phyloP scores from a whole-genome alignment of 1,284 basidiomycete species.

The Singerocomus rubriflavus region DNA sequence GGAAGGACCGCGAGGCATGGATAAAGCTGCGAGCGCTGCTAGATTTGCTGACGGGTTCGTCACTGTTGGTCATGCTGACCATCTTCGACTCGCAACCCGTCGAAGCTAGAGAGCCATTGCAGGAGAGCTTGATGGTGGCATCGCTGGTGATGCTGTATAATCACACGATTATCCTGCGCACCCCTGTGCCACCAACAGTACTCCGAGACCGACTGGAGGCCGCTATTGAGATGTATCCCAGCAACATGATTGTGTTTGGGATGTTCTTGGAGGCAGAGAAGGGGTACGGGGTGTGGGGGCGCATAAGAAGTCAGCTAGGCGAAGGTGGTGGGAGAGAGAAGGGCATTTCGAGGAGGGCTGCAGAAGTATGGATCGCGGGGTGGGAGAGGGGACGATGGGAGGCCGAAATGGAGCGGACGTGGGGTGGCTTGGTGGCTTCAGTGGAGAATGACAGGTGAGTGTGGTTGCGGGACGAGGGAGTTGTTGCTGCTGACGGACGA shows the following conservation, averaged over 20 bases:
- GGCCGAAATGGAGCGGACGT: slow-evolving; percentile 64
- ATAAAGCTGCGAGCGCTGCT: slow-evolving; percentile 60
- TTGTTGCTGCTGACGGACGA: slow-evolving; percentile 12
- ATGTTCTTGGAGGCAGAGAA: slow-evolving; percentile 78
- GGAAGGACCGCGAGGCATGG: slow-evolving; percentile 62
- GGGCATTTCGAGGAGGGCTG: slow-evolving; percentile 53
- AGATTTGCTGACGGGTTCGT: slow-evolving; percentile 53
- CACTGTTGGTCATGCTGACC: slow-evolving; percentile 40
- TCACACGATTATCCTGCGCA: slow-evolving; percentile 52
- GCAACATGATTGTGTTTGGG: slow-evolving; percentile 72
- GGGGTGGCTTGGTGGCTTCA: slow-evolving; percentile 58
- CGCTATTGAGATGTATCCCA: slow-evolving; percentile 60
- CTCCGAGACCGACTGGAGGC: slow-evolving; percentile 57
- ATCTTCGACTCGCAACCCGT: slow-evolving; percentile 47
- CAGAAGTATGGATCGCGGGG: slow-evolving; percentile 74
- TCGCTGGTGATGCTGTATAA: slow-evolving; percentile 62
- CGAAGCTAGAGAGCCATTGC: slow-evolving; percentile 22
- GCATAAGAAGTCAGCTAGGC: slow-evolving; percentile 53
- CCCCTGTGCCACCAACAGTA: slow-evolving; percentile 55
- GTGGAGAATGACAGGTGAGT: slow-evolving; percentile 64
- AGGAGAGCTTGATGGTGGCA: slow-evolving; percentile 61
- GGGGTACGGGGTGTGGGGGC: slow-evolving; percentile 72
- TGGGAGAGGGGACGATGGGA: slow-evolving; percentile 74
- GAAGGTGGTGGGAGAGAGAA: slow-evolving; percentile 44
- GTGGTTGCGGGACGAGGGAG: not conserved